These are phyloP conservation scores for Zymoseptoria passerinii DNA, from an alignment of 2,329 filamentous ascomycete genomes.

Conservation along the genomic window DNA sequence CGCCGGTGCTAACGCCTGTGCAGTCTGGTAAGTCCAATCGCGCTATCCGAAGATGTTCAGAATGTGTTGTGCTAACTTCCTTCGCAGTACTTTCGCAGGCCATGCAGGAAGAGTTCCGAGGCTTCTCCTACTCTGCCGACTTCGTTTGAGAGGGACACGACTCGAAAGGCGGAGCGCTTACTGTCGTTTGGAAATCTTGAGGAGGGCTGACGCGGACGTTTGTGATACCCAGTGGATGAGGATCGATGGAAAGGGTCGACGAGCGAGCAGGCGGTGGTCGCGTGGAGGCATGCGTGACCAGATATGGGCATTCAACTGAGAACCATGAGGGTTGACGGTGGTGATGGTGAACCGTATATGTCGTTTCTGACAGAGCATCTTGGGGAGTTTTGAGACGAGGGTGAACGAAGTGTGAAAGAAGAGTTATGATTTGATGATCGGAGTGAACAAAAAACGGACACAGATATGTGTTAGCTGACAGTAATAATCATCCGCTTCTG, in stretches of 20 bases:
- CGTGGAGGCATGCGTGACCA: neutral
- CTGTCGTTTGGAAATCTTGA: neutral
- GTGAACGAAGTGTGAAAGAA: neutral
- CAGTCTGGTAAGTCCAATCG: conserved; percentile 69
- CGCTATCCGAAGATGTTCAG: conserved; percentile 2
- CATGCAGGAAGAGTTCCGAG: conserved; percentile 99
- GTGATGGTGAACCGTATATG: neutral
- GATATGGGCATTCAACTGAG: neutral
- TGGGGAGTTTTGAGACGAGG: neutral
- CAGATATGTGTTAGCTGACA: neutral
- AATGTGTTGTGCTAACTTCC: conserved; percentile 17
- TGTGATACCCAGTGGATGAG: neutral
- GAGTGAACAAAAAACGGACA: neutral
- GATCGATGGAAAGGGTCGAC: neutral
- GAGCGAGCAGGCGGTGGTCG: neutral
- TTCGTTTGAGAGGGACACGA: conserved; percentile 53
- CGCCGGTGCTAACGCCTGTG: conserved; percentile 90
- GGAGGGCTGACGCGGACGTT: neutral
- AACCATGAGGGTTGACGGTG: neutral
- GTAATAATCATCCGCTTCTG: neutral
- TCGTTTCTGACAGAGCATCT: neutral
- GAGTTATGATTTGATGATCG: neutral
- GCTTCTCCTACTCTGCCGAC: conserved; percentile 94
- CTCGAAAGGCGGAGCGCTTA: neutral
- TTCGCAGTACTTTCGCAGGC: conserved; percentile 80